phyloP scores from a whole-genome alignment of 1,139 yeast species.

The Hansenula lynferdii region DNA sequence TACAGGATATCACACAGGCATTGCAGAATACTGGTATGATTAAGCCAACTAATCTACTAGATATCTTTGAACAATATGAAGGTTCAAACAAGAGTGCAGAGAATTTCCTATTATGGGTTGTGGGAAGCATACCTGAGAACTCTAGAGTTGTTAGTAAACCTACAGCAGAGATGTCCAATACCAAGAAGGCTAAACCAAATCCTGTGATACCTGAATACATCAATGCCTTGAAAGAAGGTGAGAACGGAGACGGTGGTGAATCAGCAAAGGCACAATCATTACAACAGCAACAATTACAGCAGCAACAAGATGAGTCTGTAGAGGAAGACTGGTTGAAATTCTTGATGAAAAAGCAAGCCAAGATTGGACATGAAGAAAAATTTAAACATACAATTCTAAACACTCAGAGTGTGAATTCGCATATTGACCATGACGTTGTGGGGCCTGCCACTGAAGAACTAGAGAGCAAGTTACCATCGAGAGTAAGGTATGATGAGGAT shows the following conservation, averaged over 20 bases:
- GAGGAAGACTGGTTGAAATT: constrained; percentile 30
- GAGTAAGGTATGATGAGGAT: constrained; percentile 1
- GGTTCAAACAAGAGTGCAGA: constrained; percentile 34
- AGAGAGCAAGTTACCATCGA: constrained; percentile 14
- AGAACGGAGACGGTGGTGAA: too few species aligned
- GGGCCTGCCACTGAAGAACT: constrained; percentile 16
- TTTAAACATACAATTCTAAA: constrained; percentile 29
- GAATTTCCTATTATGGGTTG: constrained; percentile 45
- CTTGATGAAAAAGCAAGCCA: constrained; percentile 28
- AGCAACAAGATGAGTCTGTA: constrained; percentile 5
- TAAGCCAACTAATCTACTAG: constrained; percentile 39
- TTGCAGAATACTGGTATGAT: constrained; percentile 50
- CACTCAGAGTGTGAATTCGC: constrained; percentile 6
- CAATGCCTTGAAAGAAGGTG: constrained; percentile 23
- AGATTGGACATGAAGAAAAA: constrained; percentile 28
- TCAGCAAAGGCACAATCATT: too few species aligned
- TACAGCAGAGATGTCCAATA: constrained; percentile 25
- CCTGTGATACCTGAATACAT: constrained; percentile 28
- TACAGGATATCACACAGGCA: constrained; percentile 60
- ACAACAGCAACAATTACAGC: constrained; percentile 5
- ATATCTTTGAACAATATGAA: constrained; percentile 35
- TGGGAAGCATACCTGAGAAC: constrained; percentile 35
- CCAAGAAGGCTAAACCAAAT: constrained; percentile 15
- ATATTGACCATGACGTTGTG: constrained; percentile 16
- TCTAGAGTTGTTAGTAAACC: constrained; percentile 33